Evolutionary conservation across 2,329 filamentous ascomycete genomes (phyloP), one percentile per base, ranked within the genome.

Genomic region (Nemania serpens): DNA sequence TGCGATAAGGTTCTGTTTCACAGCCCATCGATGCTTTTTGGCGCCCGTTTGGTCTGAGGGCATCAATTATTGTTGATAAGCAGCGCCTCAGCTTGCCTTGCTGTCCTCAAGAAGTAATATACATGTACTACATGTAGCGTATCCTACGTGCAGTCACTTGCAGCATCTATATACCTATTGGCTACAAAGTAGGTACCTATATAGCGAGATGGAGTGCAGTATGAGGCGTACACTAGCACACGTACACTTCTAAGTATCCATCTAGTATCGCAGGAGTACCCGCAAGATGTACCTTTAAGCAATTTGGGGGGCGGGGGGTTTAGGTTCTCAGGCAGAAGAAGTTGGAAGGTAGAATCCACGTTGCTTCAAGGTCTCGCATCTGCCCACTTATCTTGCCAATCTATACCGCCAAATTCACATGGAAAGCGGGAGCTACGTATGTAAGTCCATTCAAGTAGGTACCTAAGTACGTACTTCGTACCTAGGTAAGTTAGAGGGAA

Each of bases 351-450:
- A 62, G 51, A 48, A 62, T 63, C 61, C 60, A 66, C 62, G 61
- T 64, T 65, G 62, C 59, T n/a, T 18, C 25, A 22, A 45, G 42
- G 42, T 29, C 25, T 29, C 25, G 25, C 25, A 29, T 29, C 25
- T 29, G 25, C 25, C 25, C 39, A 36, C 56, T 50, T 56, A 55
- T 22, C 49, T 64, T 70, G 69, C 69, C 66, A 43, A 7, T 46
- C 37, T 36, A 55, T 42, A 67, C 67, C 68, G 66, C 68, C 62
- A 42, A n/a, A n/a, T 18, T 37, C 42, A 12, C 11, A 33, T 25
- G 17, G n/a, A 13, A 29, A 7, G 7, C 25, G 42, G 48, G 39
- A 47, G 33, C 48, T 41, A 49, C n/a, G n/a, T n/a, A n/a, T n/a
- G n/a, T n/a, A n/a, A n/a, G n/a, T n/a, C n/a, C n/a, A n/a, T n/a